Evolutionary conservation across 306 rosid genomes (phyloP).

Genomic region (Delonix regia): DNA sequence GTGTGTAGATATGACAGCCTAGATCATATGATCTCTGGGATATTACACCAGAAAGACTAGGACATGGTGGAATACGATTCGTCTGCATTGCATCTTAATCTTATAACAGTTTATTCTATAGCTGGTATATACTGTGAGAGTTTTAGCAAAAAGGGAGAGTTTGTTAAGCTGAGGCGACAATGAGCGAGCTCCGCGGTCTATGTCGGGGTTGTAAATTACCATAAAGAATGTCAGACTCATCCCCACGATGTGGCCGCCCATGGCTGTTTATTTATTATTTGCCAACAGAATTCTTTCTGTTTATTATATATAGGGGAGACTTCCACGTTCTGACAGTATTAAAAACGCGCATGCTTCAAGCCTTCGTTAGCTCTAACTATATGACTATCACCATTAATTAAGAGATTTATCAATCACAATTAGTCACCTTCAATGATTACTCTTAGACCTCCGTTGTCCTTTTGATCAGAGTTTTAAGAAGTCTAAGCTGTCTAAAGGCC

Average conservation of each 20-base stretch:
- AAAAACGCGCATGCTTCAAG: constrained; percentile 43
- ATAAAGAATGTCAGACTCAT: constrained; percentile 52
- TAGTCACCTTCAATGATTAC: constrained; percentile 45
- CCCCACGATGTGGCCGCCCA: constrained; percentile 76
- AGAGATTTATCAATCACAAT: constrained; percentile 37
- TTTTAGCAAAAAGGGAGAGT: constrained; percentile 12
- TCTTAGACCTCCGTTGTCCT: constrained; percentile 29
- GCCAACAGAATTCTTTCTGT: constrained; percentile 40
- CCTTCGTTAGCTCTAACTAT: constrained; percentile 27
- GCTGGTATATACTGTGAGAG: constrained; percentile 2
- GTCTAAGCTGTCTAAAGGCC: constrained; percentile 34
- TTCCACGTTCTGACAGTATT: constrained; percentile 65
- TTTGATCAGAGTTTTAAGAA: constrained; percentile 15
- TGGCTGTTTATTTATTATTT: constrained; percentile 36
- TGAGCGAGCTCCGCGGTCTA: constrained; percentile 54
- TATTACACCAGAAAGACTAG: neutral
- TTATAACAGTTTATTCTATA: neutral
- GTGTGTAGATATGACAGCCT: constrained; percentile 30
- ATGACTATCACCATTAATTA: constrained; percentile 38
- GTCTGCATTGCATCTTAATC: constrained; percentile 21
- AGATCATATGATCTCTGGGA: constrained; percentile 29
- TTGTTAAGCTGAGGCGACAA: constrained; percentile 42
- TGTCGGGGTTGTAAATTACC: constrained; percentile 54
- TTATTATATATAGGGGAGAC: constrained; percentile 49
- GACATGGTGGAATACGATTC: constrained; percentile 10